These are phyloP conservation scores for Metroxylon sagu DNA, from an alignment of 176 grass and related monocot genomes.

Conservation along the genomic window DNA sequence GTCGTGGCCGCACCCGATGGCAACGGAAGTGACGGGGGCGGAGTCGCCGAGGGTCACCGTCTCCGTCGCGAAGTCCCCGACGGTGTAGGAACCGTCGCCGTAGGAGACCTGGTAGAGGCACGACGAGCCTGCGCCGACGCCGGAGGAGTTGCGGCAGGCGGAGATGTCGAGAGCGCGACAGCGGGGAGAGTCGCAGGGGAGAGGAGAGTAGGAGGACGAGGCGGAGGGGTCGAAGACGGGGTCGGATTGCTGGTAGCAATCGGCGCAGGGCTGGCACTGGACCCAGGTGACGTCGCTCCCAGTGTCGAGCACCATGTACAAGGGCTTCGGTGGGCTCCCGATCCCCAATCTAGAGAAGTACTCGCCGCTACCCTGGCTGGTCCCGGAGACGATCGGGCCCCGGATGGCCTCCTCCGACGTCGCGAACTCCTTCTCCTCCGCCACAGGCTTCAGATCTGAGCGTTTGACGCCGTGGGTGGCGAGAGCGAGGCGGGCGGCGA, in stretches of 20 bases:
- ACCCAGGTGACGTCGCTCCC: constrained; percentile 96
- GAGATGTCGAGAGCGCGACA: background rate
- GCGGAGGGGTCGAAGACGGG: constrained; percentile 61
- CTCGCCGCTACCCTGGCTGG: constrained; percentile 1
- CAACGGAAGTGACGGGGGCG: background rate
- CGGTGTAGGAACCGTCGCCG: background rate
- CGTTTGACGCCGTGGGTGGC: constrained; percentile 29
- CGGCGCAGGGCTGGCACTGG: constrained; percentile 85
- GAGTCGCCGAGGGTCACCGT: constrained; percentile 62
- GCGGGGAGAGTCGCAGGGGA: background rate
- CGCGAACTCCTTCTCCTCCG: background rate
- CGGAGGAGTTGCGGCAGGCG: constrained; percentile 19
- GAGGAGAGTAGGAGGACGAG: constrained; percentile 35
- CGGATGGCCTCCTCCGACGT: background rate
- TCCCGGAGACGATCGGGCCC: background rate
- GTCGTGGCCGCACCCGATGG: constrained; percentile 18
- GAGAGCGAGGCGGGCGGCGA: constrained; percentile 32
- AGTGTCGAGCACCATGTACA: constrained; percentile 92
- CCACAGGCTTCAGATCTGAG: constrained; percentile 26
- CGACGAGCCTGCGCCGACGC: background rate
- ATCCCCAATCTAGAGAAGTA: background rate
- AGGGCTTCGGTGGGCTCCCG: background rate
- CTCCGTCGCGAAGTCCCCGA: constrained; percentile 30
- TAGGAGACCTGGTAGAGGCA: constrained; percentile 1
- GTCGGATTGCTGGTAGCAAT: constrained; percentile 93